A percentile compares a stretch with the other conserved stretches of the same genome.
phyloP scores from a whole-genome alignment of 139 green algal genomes.

The Picochlorum sp. region DNA sequence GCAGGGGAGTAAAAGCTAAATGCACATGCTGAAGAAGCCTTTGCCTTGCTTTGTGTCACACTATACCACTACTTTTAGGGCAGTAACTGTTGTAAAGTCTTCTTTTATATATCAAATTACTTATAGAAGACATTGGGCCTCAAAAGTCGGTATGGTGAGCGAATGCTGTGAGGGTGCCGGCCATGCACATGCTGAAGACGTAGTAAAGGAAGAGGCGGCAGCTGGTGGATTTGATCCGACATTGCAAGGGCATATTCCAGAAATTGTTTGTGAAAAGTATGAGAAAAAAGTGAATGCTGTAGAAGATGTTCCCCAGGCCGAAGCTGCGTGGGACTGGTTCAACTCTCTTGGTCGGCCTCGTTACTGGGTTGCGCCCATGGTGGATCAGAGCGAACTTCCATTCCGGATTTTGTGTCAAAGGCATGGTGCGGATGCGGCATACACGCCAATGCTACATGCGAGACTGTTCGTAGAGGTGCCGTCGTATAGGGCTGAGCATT shows the following conservation, averaged over 20 bases:
- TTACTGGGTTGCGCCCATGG: conserved; percentile 86
- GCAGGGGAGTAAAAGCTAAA: too few species aligned
- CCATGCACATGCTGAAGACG: background rate
- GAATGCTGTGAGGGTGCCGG: too few species aligned
- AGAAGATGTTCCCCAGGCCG: conserved; percentile 15
- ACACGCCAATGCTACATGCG: conserved; percentile 96
- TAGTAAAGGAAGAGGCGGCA: background rate
- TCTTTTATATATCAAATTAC: too few species aligned
- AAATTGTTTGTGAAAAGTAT: background rate
- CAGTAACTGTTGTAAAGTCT: too few species aligned
- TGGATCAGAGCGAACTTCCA: conserved; percentile 91
- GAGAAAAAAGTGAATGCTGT: background rate
- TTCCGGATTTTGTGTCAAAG: conserved; percentile 84
- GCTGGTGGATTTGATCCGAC: background rate
- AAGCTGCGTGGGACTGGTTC: conserved; percentile 66
- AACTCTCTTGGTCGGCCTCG: conserved; percentile 56
- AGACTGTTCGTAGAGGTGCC: conserved; percentile 65
- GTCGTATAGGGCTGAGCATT: conserved; percentile 79
- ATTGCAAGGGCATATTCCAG: background rate
- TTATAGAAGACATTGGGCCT: too few species aligned
- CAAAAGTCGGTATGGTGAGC: too few species aligned
- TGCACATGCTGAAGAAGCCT: too few species aligned
- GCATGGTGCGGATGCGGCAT: conserved; percentile 80
- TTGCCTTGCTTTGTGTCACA: too few species aligned
- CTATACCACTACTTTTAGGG: too few species aligned